Conservation (phyloP, 2,329 filamentous ascomycete genomes). For the Gaeumannomyces tritici region DNA sequence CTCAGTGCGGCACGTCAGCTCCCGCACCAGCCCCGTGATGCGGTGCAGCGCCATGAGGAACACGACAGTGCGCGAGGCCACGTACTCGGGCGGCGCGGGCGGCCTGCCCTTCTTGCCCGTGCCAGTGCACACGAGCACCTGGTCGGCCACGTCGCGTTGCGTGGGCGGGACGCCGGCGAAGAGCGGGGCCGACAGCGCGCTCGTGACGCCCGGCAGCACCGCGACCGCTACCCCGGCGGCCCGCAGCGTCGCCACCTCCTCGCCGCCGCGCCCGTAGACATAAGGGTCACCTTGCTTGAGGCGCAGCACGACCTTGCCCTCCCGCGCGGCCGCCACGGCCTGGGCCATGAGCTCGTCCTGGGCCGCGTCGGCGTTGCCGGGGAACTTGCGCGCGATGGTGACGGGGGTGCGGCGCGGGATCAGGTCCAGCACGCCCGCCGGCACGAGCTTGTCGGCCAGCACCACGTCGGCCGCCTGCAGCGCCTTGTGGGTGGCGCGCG, state of each 20-base stretch:
- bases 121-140: slow-evolving; percentile 92
- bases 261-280: slow-evolving; percentile 87
- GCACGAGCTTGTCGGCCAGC: slow-evolving; percentile 78
- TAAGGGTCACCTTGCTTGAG: slow-evolving; percentile 97
- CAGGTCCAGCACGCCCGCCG: slow-evolving; percentile 74
- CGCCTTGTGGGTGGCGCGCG: slow-evolving; percentile 68
- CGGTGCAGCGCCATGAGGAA: slow-evolving; percentile 94
- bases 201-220: slow-evolving; percentile 86
- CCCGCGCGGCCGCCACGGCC: slow-evolving; percentile 55
- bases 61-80: slow-evolving; percentile 70
- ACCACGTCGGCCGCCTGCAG: slow-evolving; percentile 69
- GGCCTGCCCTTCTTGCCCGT: slow-evolving; percentile 84
- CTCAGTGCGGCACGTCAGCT: slow-evolving; percentile 40
- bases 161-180: slow-evolving; percentile 85
- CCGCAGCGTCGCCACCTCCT: slow-evolving; percentile 82
- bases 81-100: slow-evolving; percentile 72
- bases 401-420: slow-evolving; percentile 84
- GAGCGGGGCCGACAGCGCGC: slow-evolving; percentile 74
- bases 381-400: slow-evolving; percentile 93
- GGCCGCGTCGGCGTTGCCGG: slow-evolving; percentile 87
- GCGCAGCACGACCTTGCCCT: slow-evolving; percentile 72
- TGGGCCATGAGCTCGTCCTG: slow-evolving; percentile 81
- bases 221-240: slow-evolving; percentile 54
- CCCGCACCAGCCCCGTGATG: slow-evolving; percentile 61
- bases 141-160: slow-evolving; percentile 81